These are phyloP conservation scores for Colletotrichum orbiculare DNA, from an alignment of 2,329 filamentous ascomycete genomes.

Conservation along the genomic window DNA sequence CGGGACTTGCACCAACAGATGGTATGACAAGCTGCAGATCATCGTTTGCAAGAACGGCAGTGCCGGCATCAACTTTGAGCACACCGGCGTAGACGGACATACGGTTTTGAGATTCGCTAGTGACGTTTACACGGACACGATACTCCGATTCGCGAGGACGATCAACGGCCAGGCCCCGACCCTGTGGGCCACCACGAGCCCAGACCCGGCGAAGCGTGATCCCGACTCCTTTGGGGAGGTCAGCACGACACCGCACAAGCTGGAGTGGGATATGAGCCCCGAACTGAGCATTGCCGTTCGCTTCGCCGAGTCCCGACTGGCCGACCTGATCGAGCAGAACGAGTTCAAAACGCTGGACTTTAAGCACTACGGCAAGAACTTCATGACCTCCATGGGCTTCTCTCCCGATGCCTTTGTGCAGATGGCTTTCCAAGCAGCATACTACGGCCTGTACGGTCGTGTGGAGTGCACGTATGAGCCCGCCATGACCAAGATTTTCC, in stretches of 20 bases:
- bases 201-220: constrained; percentile 92
- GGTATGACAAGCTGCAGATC: constrained; percentile 99
- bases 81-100: constrained; percentile 97
- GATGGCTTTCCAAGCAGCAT: constrained; percentile 98
- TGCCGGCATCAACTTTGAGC: constrained; percentile 98
- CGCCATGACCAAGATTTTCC: constrained; percentile 95
- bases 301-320: constrained; percentile 93
- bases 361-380: constrained; percentile 90
- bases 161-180: constrained; percentile 95
- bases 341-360: constrained; percentile 96
- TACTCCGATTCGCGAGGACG: constrained; percentile 91
- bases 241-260: constrained; percentile 91
- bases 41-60: constrained; percentile 99
- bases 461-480: constrained; percentile 97
- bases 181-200: constrained; percentile 89
- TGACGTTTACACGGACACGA: constrained; percentile 97
- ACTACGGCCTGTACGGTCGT: constrained; percentile 94
- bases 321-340: constrained; percentile 95
- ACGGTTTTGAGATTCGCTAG: constrained; percentile 96
- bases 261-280: constrained; percentile 97
- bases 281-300: constrained; percentile 91
- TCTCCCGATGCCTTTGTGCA: constrained; percentile 98
- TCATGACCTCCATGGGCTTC: constrained; percentile 96
- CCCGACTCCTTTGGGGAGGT: constrained; percentile 93
- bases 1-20: constrained; percentile 96